Conservation (phyloP, 495 filamentous ascomycete species). For the Aspergillus avenaceus region DNA sequence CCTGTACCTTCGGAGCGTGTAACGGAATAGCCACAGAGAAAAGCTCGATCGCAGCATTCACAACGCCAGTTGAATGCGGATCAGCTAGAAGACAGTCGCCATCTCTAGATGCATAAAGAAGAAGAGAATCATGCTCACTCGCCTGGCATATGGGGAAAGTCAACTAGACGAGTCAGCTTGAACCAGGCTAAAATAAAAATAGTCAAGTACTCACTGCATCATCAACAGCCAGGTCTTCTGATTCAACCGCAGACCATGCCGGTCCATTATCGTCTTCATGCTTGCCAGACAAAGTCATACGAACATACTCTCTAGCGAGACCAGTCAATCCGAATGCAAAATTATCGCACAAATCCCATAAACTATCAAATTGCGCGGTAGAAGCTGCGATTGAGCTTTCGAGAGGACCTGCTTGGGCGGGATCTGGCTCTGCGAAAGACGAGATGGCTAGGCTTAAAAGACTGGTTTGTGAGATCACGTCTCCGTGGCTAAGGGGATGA, state of each 20-base stretch:
- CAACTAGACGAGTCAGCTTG: slow-evolving; percentile 30
- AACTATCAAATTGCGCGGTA: slow-evolving; percentile 81
- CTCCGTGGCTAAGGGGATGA: slow-evolving; percentile 73
- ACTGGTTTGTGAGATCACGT: slow-evolving; percentile 85
- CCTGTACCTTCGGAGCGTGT: slow-evolving; percentile 85
- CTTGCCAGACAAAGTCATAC: slow-evolving; percentile 66
- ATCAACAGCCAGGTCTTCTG: slow-evolving; percentile 67
- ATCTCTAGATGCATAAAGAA: slow-evolving; percentile 60
- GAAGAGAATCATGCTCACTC: slow-evolving; percentile 83
- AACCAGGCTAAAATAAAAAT: not conserved
- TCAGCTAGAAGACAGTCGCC: slow-evolving; percentile 57
- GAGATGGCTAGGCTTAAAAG: slow-evolving; percentile 88
- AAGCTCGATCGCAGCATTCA: slow-evolving; percentile 86
- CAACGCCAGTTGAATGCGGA: slow-evolving; percentile 86
- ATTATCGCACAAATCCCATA: slow-evolving; percentile 96
- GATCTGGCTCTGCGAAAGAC: slow-evolving; percentile 90
- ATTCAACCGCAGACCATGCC: slow-evolving; percentile 58
- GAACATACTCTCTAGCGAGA: slow-evolving; percentile 71
- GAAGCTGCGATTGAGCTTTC: slow-evolving; percentile 91
- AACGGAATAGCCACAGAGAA: slow-evolving; percentile 89
- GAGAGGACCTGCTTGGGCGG: slow-evolving; percentile 74
- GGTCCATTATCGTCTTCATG: slow-evolving; percentile 53
- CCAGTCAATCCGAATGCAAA: slow-evolving; percentile 90
- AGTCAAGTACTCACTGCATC: slow-evolving; percentile 49
- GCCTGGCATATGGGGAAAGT: slow-evolving; percentile 76